Conservation (phyloP, 169 alveolate genomes). For the Cryptosporidium sp. region DNA sequence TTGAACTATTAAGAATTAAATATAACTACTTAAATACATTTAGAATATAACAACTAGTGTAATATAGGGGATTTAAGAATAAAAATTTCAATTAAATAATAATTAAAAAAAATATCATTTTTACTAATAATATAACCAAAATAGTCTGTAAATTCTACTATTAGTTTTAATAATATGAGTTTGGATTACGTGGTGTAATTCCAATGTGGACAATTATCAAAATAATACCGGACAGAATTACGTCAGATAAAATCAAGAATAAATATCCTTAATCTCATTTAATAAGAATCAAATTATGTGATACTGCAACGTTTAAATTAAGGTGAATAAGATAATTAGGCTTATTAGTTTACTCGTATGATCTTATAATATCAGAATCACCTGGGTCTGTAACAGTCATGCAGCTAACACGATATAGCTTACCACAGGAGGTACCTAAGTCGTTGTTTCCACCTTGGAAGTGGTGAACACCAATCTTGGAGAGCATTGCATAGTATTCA, state of each 20-base stretch:
- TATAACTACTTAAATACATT: neutral
- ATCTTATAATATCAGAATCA: slow-evolving; percentile 96
- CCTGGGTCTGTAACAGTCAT: slow-evolving; percentile 97
- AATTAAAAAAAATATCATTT: neutral
- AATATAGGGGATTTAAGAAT: neutral
- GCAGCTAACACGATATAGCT: slow-evolving; percentile 94
- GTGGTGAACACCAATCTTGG: slow-evolving; percentile 95
- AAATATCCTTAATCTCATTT: neutral
- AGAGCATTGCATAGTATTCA: slow-evolving; percentile 97
- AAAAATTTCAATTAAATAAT: neutral
- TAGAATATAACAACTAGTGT: neutral
- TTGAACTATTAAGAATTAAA: slow-evolving; percentile 4
- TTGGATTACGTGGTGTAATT: neutral
- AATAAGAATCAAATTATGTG: neutral
- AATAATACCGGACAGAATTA: neutral
- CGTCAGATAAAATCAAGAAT: neutral
- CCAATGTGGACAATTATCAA: neutral
- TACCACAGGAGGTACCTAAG: slow-evolving; percentile 97
- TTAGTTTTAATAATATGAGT: neutral
- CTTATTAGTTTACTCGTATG: slow-evolving; percentile 82
- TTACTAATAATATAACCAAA: neutral
- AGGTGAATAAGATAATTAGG: neutral
- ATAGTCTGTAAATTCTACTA: neutral
- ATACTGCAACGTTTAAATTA: neutral
- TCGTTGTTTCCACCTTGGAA: slow-evolving; percentile 94